Conservation (phyloP, 345 rosid species). For the Brassica rapa region DNA sequence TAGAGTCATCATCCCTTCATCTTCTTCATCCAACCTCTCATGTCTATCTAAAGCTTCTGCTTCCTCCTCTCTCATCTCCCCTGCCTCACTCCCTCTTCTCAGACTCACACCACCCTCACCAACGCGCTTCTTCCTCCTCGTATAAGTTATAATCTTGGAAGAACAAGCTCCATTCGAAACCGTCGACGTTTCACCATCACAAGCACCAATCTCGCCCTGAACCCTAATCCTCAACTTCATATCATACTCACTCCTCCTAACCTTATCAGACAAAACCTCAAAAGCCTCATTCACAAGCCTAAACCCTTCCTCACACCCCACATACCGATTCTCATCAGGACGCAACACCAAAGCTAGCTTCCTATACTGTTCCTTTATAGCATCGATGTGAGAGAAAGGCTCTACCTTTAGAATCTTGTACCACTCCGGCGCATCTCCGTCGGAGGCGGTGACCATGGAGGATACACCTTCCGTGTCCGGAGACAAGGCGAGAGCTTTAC, state of each 20-base stretch:
- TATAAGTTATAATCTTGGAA: slow-evolving; percentile 24
- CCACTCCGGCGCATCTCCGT: slow-evolving; percentile 60
- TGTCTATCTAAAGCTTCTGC: slow-evolving; percentile 39
- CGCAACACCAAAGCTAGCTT: slow-evolving; percentile 72
- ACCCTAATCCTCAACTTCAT: slow-evolving; percentile 64
- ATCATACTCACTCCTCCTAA: slow-evolving; percentile 77
- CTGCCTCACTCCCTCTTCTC: slow-evolving; percentile 25
- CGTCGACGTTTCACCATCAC: slow-evolving; percentile 44
- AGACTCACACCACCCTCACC: slow-evolving; percentile 36
- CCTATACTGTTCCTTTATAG: slow-evolving; percentile 72
- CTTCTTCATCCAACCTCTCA: slow-evolving; percentile 44
- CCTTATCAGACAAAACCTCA: slow-evolving; percentile 66
- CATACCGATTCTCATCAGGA: slow-evolving; percentile 69
- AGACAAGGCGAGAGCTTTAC: slow-evolving; percentile 58
- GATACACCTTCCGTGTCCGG: slow-evolving; percentile 59
- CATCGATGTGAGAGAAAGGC: slow-evolving; percentile 71
- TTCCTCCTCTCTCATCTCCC: slow-evolving; percentile 43
- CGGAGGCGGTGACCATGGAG: slow-evolving; percentile 67
- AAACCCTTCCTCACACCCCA: slow-evolving; percentile 86
- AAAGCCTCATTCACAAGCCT: slow-evolving; percentile 81
- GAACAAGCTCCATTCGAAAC: slow-evolving; percentile 44
- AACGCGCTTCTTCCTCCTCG: slow-evolving; percentile 35
- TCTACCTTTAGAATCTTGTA: slow-evolving; percentile 81
- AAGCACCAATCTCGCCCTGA: slow-evolving; percentile 56
- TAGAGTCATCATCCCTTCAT: slow-evolving; percentile 75